Evolutionary conservation across 75 land plant species (phyloP).

Genomic region (Adiantum capillusveneris): DNA sequence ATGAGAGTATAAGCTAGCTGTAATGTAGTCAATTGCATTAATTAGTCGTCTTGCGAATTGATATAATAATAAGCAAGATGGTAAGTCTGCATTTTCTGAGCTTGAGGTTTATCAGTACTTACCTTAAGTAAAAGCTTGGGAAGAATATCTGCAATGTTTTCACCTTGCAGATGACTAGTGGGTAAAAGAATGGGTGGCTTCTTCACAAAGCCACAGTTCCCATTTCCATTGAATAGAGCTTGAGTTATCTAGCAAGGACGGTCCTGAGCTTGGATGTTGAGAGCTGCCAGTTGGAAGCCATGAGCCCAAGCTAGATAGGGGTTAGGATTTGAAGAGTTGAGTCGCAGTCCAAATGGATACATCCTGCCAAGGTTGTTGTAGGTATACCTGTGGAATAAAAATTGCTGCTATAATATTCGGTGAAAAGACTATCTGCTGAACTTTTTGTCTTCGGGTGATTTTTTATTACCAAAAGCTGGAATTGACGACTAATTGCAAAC

Average conservation of each 20-base stretch:
- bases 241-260: conserved; percentile 22
- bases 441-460: too few species aligned
- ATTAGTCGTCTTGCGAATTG: too few species aligned
- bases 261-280: conserved; percentile 27
- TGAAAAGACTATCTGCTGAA: too few species aligned
- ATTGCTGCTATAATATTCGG: too few species aligned
- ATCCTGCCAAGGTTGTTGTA: conserved; percentile 23
- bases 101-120: too few species aligned
- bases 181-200: conserved; percentile 22
- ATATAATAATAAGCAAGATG: too few species aligned
- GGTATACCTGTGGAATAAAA: conserved; percentile 20
- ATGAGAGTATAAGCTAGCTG: too few species aligned
- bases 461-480: too few species aligned
- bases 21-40: too few species aligned
- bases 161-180: neutral
- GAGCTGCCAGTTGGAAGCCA: conserved; percentile 32
- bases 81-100: too few species aligned
- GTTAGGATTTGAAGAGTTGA: conserved; percentile 33
- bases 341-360: conserved; percentile 34
- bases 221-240: conserved; percentile 22
- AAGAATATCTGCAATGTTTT: neutral
- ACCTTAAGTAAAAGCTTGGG: conserved; percentile 22
- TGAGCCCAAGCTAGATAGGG: conserved; percentile 41
- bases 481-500: too few species aligned
- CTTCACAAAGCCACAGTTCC: conserved; percentile 23